Conservation (phyloP, 805 yeast species). For the Yamadazyma laniorum region DNA sequence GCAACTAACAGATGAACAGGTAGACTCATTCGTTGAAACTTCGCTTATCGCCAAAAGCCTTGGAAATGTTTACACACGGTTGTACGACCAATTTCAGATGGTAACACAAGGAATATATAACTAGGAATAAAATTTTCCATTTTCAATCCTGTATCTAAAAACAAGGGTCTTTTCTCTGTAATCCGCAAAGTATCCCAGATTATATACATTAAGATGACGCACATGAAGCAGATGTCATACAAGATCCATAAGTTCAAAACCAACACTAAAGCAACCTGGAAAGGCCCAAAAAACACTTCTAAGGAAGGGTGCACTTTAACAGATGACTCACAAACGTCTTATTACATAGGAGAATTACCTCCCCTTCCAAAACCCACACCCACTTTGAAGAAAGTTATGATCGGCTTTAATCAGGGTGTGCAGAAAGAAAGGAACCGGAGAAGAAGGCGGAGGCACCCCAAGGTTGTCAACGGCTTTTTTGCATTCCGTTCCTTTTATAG, state of each 20-base stretch:
- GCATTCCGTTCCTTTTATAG: conserved; percentile 31
- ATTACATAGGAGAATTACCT: conserved; percentile 4
- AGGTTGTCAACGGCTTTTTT: conserved; percentile 26
- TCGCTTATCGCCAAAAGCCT: conserved; percentile 74
- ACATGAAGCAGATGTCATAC: too few species aligned
- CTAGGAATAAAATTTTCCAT: too few species aligned
- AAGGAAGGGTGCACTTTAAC: too few species aligned
- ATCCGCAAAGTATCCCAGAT: conserved; percentile 26
- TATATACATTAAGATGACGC: too few species aligned
- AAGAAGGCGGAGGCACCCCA: conserved; percentile 8
- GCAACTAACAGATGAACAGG: conserved; percentile 67
- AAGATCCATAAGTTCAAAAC: too few species aligned
- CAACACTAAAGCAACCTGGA: too few species aligned
- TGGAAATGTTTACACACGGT: conserved; percentile 84
- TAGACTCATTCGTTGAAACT: conserved; percentile 75
- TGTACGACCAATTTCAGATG: conserved; percentile 93
- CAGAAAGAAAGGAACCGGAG: conserved; percentile 3
- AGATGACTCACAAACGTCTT: not conserved
- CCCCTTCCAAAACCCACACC: conserved; percentile 10
- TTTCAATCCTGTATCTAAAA: conserved; percentile 25
- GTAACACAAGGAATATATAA: conserved; percentile 89
- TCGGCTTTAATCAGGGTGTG: conserved; percentile 4
- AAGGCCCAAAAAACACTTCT: too few species aligned
- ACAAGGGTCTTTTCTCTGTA: conserved; percentile 50
- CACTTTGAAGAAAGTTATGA: conserved; percentile 6